Conservation (phyloP, 495 filamentous ascomycete genomes). For the Bacidia rubella region DNA sequence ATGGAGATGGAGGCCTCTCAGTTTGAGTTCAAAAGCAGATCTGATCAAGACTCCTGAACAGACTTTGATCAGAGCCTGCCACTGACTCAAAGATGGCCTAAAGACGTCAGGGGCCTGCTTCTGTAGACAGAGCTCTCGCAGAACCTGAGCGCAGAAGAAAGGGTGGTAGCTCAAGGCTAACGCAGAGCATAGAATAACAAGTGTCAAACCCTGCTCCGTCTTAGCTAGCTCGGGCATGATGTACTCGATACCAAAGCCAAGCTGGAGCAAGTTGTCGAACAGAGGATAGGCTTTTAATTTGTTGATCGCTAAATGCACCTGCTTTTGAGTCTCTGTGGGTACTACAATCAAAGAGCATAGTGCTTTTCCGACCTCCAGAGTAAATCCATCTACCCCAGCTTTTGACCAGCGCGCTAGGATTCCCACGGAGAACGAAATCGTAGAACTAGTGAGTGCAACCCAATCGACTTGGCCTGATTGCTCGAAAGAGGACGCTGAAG, state of each 20-base stretch:
- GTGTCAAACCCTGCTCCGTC: conserved; percentile 10
- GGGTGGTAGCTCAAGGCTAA: conserved; percentile 6
- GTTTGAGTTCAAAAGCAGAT: not conserved
- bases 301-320: conserved; percentile 1
- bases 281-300: conserved; percentile 10
- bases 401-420: not conserved
- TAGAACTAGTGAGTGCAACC: not conserved
- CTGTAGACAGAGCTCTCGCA: not conserved
- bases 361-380: conserved; percentile 5
- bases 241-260: conserved; percentile 16
- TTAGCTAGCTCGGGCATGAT: conserved; percentile 12
- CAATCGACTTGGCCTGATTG: not conserved
- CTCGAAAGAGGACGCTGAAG: not conserved
- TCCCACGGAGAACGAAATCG: not conserved
- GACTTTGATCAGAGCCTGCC: not conserved
- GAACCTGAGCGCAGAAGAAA: conserved; percentile 3
- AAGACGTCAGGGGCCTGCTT: not conserved
- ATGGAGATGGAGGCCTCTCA: not conserved
- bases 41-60: not conserved
- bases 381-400: conserved; percentile 10
- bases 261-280: conserved; percentile 12
- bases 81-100: not conserved
- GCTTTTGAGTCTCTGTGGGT: not conserved
- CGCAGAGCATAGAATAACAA: conserved; percentile 11
- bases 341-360: conserved; percentile 5